A percentile compares a stretch with the other conserved stretches of the same genome.
Evolutionary conservation across 768 basidiomycete genomes (phyloP).

Genomic region (Kwoniella bestiolae): DNA sequence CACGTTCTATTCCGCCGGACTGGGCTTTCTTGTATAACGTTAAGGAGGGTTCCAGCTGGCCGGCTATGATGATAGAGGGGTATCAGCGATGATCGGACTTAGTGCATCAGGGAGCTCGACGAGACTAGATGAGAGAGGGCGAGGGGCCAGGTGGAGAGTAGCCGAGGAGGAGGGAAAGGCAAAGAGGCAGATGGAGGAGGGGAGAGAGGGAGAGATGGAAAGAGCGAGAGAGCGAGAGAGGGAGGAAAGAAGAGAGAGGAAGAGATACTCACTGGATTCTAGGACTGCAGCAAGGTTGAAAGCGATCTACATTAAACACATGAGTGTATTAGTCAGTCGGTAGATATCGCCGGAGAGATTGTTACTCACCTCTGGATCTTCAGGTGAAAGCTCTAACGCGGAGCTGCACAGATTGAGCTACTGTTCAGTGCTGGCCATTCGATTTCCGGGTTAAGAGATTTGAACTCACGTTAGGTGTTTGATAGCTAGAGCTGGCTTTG

Average conservation of each 20-base stretch:
- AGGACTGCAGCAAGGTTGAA: conserved; percentile 57
- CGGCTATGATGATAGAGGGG: conserved; percentile 30
- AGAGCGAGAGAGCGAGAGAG: no score
- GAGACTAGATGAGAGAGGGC: no score
- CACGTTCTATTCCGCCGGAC: conserved; percentile 56
- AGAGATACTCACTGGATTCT: conserved; percentile 48
- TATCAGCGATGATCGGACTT: conserved; percentile 1
- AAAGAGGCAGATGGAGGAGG: no score
- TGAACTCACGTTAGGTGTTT: conserved; percentile 54
- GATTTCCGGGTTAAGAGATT: neutral
- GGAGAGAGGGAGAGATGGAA: no score
- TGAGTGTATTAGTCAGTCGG: neutral
- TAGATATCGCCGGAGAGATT: neutral
- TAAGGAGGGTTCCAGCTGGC: conserved; percentile 56
- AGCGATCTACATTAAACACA: conserved; percentile 41
- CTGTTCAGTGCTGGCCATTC: neutral
- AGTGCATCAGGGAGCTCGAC: no score
- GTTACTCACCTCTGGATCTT: conserved; percentile 54
- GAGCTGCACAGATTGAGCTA: conserved; percentile 26
- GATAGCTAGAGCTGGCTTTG: conserved; percentile 57
- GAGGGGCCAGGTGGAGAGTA: no score
- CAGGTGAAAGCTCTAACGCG: conserved; percentile 51
- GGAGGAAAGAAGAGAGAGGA: neutral
- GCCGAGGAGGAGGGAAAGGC: no score
- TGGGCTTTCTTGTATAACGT: conserved; percentile 55